These are phyloP conservation scores for Panicum miliaceum DNA, from an alignment of 176 grass and related monocot genomes.

Conservation along the genomic window DNA sequence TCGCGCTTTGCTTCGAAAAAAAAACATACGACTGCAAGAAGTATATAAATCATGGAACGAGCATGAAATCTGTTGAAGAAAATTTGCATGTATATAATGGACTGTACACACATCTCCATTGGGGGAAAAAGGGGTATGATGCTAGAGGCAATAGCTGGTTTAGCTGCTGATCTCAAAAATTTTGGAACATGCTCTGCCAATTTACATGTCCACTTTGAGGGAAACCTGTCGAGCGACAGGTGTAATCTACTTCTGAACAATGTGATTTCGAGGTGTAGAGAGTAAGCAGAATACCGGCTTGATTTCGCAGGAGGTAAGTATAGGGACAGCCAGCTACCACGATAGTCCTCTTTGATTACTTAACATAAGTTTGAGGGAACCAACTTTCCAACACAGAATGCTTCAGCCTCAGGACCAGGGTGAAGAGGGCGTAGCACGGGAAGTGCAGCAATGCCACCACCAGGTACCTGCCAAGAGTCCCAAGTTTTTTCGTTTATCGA, in stretches of 20 bases:
- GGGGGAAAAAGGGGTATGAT: not conserved
- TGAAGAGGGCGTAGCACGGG: slow-evolving; percentile 78
- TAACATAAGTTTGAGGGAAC: slow-evolving; percentile 55
- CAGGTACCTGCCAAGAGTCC: slow-evolving; percentile 62
- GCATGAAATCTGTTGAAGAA: not conserved
- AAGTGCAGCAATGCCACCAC: slow-evolving; percentile 78
- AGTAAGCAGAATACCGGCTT: slow-evolving; percentile 1
- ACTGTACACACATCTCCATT: not conserved
- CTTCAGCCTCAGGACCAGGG: slow-evolving; percentile 69
- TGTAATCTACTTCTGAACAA: not conserved
- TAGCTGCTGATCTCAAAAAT: slow-evolving; percentile 11
- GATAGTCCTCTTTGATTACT: slow-evolving; percentile 29
- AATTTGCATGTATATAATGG: not conserved
- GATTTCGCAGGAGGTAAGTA: not conserved
- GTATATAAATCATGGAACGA: not conserved
- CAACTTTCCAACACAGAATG: slow-evolving; percentile 60
- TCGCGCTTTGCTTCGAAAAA: no score
- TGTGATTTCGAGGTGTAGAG: not conserved
- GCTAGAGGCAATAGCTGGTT: not conserved
- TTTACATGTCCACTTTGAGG: not conserved
- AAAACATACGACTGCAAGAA: no score
- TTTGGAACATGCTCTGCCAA: not conserved
- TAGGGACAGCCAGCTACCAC: not conserved
- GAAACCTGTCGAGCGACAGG: not conserved
- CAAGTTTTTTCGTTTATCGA: not conserved